Evolutionary conservation across 352 stramenopile genomes (phyloP).

Genomic region (Phytophthora multivora): DNA sequence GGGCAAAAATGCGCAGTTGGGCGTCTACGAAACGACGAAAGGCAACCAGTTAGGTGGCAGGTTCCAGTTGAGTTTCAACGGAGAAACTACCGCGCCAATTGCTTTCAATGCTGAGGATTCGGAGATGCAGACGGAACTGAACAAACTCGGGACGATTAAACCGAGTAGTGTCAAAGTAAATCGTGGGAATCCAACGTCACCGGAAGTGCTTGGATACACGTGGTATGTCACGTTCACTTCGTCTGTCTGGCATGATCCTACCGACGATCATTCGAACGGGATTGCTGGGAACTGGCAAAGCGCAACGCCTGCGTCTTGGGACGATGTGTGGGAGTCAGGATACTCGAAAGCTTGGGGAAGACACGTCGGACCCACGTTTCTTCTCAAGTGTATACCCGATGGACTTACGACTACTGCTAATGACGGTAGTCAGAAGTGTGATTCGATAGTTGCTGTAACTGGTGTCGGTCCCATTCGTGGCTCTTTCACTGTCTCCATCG

Average conservation of each 20-base stretch:
- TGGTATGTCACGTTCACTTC: constrained; percentile 95
- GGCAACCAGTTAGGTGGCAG: constrained; percentile 91
- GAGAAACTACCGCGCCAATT: constrained; percentile 93
- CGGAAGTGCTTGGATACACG: constrained; percentile 87
- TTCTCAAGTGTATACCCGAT: constrained; percentile 62
- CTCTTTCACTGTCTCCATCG: constrained; percentile 90
- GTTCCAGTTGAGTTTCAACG: constrained; percentile 94
- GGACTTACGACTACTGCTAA: constrained; percentile 66
- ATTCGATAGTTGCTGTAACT: constrained; percentile 8
- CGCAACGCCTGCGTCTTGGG: constrained; percentile 57
- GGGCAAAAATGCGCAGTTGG: constrained; percentile 38
- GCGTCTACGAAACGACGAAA: constrained; percentile 73
- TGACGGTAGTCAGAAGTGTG: constrained; percentile 60
- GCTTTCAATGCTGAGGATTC: constrained; percentile 78
- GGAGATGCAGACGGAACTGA: constrained; percentile 91
- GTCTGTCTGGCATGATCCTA: constrained; percentile 93
- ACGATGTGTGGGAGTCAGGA: constrained; percentile 92
- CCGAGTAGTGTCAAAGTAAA: constrained; percentile 91
- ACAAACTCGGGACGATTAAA: constrained; percentile 92
- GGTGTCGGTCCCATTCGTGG: constrained; percentile 91
- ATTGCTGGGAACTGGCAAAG: constrained; percentile 94
- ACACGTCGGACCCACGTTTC: constrained; percentile 92
- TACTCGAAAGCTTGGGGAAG: constrained; percentile 97
- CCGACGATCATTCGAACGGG: constrained; percentile 77
- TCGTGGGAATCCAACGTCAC: constrained; percentile 47